phyloP scores from a whole-genome alignment of 495 filamentous ascomycete genomes.

The Chaetomidium leptoderma region DNA sequence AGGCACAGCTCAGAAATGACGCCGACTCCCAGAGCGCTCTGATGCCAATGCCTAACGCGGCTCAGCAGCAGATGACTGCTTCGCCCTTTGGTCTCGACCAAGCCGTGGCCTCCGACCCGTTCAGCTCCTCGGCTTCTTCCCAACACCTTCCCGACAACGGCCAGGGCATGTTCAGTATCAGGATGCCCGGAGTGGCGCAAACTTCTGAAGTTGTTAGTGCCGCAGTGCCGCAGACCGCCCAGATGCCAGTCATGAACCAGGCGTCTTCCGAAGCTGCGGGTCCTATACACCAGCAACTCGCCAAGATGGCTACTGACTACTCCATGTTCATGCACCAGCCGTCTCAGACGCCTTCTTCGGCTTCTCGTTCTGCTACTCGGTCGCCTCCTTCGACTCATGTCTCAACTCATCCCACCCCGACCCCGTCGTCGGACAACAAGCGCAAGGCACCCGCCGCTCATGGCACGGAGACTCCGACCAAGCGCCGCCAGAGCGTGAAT shows the following conservation, averaged over 20 bases:
- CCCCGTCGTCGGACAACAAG: slow-evolving; percentile 10
- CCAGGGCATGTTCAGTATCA: background rate
- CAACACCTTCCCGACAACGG: background rate
- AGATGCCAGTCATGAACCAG: background rate
- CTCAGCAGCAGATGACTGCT: background rate
- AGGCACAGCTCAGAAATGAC: background rate
- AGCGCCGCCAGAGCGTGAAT: slow-evolving; percentile 12
- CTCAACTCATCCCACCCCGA: background rate
- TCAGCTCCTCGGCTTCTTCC: background rate
- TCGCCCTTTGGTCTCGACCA: slow-evolving; percentile 7
- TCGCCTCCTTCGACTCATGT: background rate
- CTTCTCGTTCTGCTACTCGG: background rate
- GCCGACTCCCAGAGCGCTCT: background rate
- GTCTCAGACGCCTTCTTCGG: background rate
- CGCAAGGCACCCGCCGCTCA: background rate
- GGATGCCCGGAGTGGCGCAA: background rate
- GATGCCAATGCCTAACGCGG: background rate
- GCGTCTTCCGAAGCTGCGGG: background rate
- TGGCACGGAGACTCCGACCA: slow-evolving; percentile 6
- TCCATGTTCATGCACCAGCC: slow-evolving; percentile 9
- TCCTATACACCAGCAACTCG: background rate
- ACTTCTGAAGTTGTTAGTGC: background rate
- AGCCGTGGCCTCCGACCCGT: slow-evolving; percentile 6
- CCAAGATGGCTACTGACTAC: background rate
- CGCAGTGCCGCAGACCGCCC: background rate